Base-by-base conservation (phyloP, 495 filamentous ascomycete genomes). In the Penicillium paxilli region DNA sequence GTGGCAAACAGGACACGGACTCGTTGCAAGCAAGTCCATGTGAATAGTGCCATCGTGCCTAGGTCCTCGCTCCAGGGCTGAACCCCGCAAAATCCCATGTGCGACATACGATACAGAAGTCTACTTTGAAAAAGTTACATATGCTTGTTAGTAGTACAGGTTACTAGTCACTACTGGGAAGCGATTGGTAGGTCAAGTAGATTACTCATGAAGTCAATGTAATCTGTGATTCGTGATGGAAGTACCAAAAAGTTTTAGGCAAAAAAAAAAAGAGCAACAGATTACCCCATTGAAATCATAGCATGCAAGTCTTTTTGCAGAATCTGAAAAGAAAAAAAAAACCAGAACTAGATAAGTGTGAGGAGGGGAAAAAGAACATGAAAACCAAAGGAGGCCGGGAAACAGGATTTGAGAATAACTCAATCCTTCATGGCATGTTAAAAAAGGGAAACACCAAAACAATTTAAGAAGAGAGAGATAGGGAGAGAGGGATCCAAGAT, bases 151-250 rank as follows among this genome's bases (percentile, higher is more conserved):
- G n/a, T n/a, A n/a, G n/a, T n/a, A n/a, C n/a, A n/a, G n/a, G n/a
- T n/a, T n/a, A n/a, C n/a, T n/a, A n/a, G n/a, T n/a, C n/a, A n/a
- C n/a, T n/a, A n/a, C n/a, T n/a, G n/a, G n/a, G n/a, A n/a, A n/a
- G n/a, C n/a, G n/a, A n/a, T n/a, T n/a, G n/a, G n/a, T n/a, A n/a
- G n/a, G n/a, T n/a, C n/a, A n/a, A n/a, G n/a, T n/a, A n/a, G n/a
- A n/a, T n/a, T n/a, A n/a, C n/a, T 52, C 52, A 33, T 51, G 50
- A 55, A 22, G 58, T 57, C 52, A 45, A 62, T 65, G 54, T 42
- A 62, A 54, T 47, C 57, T 49, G 42, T 62, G 52, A 57, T 59
- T 65, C 51, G 57, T 64, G 50, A 58, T 61, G 59, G 30, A 57
- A 32, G n/a, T 58, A 58, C 47, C 28, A 48, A 45, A 54, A 28